Conservation (phyloP, 2,329 filamentous ascomycete genomes). For the Exophiala sideris region DNA sequence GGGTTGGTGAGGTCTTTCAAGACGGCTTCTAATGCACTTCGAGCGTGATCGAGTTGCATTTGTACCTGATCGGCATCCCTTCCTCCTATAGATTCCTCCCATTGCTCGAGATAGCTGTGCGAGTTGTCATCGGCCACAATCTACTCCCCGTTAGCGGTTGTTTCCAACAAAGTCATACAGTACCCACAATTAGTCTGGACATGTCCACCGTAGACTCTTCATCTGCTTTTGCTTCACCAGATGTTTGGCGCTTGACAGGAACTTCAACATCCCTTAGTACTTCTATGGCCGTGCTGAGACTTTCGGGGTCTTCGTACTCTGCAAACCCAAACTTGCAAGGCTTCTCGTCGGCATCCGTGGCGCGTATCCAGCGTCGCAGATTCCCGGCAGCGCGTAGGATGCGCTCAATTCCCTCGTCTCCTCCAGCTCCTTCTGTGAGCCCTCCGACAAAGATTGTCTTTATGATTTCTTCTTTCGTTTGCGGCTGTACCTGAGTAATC, state of each 20-base stretch:
- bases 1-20: slow-evolving; percentile 73
- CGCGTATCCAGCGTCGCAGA: slow-evolving; percentile 80
- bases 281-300: slow-evolving; percentile 78
- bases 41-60: slow-evolving; percentile 67
- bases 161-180: not conserved
- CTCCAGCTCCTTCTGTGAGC: slow-evolving; percentile 73
- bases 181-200: slow-evolving; percentile 61
- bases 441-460: slow-evolving; percentile 87
- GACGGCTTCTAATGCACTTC: slow-evolving; percentile 63
- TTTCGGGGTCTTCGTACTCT: slow-evolving; percentile 88
- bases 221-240: slow-evolving; percentile 36
- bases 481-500: slow-evolving; percentile 71
- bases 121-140: slow-evolving; percentile 77
- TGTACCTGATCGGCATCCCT: slow-evolving; percentile 60
- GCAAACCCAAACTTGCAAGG: slow-evolving; percentile 90
- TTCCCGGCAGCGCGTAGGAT: slow-evolving; percentile 74
- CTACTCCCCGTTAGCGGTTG: slow-evolving; percentile 31
- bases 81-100: slow-evolving; percentile 64
- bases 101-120: slow-evolving; percentile 79
- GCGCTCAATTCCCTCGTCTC: slow-evolving; percentile 74
- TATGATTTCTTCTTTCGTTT: slow-evolving; percentile 84
- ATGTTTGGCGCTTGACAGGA: slow-evolving; percentile 70
- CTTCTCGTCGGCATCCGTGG: slow-evolving; percentile 73
- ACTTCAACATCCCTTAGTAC: slow-evolving; percentile 78
- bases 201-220: slow-evolving; percentile 48